Evolutionary conservation across 306 rosid species (phyloP), one percentile per base, ranked within the genome.

Genomic region (Quercus parvula): DNA sequence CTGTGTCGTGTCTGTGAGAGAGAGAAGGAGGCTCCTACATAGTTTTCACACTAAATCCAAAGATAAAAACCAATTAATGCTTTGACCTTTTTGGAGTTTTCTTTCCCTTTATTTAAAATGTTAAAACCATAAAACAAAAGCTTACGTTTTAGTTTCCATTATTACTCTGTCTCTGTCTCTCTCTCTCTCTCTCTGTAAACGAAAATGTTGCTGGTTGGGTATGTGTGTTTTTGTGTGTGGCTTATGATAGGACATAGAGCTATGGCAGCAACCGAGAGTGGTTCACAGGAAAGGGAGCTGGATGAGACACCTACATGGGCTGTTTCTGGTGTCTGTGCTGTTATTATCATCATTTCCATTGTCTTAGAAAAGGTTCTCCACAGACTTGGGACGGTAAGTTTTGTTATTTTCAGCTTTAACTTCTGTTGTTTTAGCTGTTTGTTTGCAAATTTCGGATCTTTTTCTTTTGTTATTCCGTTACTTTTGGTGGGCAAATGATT

Each of bases 291-390:
- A 10, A 91, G 86, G 75, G 77, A 89, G 15, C 97, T 96, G 31
- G 91, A 91, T 84, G 85, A 82, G 81, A 96, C 99, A 51, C 97
- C 98, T 12, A 93, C 99, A 0, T 93, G 99, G 98, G 97, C 99
- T 52, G 94, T 96, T 56, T 92, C 97, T 18, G 87, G 87, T 74
- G 97, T 96, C 19, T 96, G 93, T 77, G 87, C 97, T 69, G 78
- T 89, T 33, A 90, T 96, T 77, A 91, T 96, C 79, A 61, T 96
- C 77, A 63, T 96, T 46, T 96, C 99, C 58, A 41, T 93, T 1
- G 54, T 33, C 8, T 56, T 96, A 79, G 99, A 95, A 85, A 95
- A 85, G 81, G 33, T 87, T 75, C 90, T 95, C 62, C 97, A 95
- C 81, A 91, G 68, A 91, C 73, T 85, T 28, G 99, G 98, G 89